Base-by-base conservation (phyloP, 129 eudicot genomes). In the Flaveria linearis region DNA sequence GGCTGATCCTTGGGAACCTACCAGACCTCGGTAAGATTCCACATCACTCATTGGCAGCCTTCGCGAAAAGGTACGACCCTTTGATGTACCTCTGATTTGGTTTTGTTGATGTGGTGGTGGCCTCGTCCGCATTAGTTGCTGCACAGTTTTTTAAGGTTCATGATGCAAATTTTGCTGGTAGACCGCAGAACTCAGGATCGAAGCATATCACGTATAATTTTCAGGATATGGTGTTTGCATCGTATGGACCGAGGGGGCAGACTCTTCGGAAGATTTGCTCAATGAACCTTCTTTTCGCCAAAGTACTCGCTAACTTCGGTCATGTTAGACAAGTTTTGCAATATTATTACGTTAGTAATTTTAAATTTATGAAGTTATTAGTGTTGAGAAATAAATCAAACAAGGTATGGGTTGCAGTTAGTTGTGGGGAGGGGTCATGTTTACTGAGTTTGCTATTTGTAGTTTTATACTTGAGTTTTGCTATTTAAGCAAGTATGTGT, bases 241-340 rank as follows among this genome's bases (percentile, higher is more conserved):
- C 92, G 0, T 93, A 93, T 14, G 98, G 98, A 1, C 89, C 96
- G 12, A 78, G 92, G 81, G 90, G 98, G 98, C 80, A 96, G 23
- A 65, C 86, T 88, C 82, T 93, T 2, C 73, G n/a, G 98, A 93
- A 93, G 69, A 88, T 92, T 11, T 90, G 90, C 23, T 78, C 92
- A 0, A 70, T 90, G 4, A 96, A 93, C 66, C 66, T 93, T 26
- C 90, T 93, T 74, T 90, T 95, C 3, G 68, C 74, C 6, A 86
- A 88, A 81, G 96, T 96, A 43, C 71, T 93, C 39, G 92, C 86
- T 77, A 96, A 93, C 18, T 93, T 83, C 65, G 82, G 80, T 36
- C 88, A 78, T 33, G 85, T 93, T 25, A 89, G 96, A 1, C 79
- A 90, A 96, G 98, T 89, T 65, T 50, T 71, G 30, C 30, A 28